Conservation (phyloP, 495 filamentous ascomycete genomes). For the Lichina pygmaea region DNA sequence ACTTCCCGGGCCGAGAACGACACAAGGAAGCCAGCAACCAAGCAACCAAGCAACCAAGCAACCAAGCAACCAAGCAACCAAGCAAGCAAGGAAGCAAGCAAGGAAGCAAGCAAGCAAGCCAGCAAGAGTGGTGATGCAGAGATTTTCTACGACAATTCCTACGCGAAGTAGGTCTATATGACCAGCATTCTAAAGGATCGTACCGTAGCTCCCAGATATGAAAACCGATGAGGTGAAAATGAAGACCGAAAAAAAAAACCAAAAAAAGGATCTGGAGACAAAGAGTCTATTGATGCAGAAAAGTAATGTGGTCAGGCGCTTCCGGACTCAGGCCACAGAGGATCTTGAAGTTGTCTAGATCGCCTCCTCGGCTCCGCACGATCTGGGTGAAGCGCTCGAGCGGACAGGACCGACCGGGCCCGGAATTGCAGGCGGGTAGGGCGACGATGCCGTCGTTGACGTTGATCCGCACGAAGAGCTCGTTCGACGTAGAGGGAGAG, state of each 20-base stretch:
- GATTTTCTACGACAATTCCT: too few relatives aligned
- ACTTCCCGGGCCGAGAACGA: too few relatives aligned
- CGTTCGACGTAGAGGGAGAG: not conserved
- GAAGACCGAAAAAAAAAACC: not conserved
- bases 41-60: too few relatives aligned
- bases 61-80: too few relatives aligned
- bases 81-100: too few relatives aligned
- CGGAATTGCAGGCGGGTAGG: conserved; percentile 20
- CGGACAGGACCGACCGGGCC: conserved; percentile 25
- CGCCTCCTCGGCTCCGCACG: conserved; percentile 11
- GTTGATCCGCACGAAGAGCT: conserved; percentile 23
- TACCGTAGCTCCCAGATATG: too few relatives aligned
- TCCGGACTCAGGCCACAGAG: conserved; percentile 14
- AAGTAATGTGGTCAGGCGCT: conserved; percentile 14
- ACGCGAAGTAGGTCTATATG: too few relatives aligned
- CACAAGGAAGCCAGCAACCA: too few relatives aligned
- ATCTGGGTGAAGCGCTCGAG: conserved; percentile 17
- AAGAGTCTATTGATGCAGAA: conserved; percentile 15
- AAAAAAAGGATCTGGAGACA: not conserved
- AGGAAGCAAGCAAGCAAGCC: too few relatives aligned
- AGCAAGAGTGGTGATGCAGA: too few relatives aligned
- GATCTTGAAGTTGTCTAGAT: conserved; percentile 16
- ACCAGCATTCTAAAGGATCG: too few relatives aligned
- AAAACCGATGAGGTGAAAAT: not conserved
- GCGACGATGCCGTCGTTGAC: conserved; percentile 30